Percentiles rank a stretch among this genome's conserved stretches.
These are phyloP conservation scores for Penicillium sp. DNA, from an alignment of 2,329 filamentous ascomycete species.

Conservation along the genomic window DNA sequence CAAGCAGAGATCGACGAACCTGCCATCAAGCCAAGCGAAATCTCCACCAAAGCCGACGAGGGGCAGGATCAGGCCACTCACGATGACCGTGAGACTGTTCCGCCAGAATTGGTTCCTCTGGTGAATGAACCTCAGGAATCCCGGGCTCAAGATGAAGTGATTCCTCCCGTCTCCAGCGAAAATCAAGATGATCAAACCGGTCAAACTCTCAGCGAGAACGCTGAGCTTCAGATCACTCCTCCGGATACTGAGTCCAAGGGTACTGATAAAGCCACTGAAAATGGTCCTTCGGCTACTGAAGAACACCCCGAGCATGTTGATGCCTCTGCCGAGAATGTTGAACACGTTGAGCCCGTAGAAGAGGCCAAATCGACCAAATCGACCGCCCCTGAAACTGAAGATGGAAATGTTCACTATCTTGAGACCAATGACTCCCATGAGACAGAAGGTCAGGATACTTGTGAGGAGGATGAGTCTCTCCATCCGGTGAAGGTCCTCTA, in stretches of 20 bases:
- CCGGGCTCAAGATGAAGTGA: background rate
- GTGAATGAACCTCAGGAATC: background rate
- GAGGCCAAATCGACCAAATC: conserved; percentile 11
- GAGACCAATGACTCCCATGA: conserved; percentile 11
- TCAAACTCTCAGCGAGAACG: background rate
- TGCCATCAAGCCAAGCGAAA: conserved; percentile 2
- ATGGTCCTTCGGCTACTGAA: background rate
- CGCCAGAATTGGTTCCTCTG: background rate
- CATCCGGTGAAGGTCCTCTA: conserved; percentile 59
- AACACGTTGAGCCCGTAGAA: conserved; percentile 10
- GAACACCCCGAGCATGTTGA: conserved; percentile 8
- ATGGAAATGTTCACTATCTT: conserved; percentile 8
- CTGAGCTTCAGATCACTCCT: background rate
- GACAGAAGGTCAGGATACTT: conserved; percentile 2
- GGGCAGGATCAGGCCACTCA: background rate
- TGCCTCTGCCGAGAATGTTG: conserved; percentile 14
- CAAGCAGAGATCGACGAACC: conserved; percentile 7
- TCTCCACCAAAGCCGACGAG: background rate
- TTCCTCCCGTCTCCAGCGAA: background rate
- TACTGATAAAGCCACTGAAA: conserved; percentile 25
- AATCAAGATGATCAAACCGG: background rate
- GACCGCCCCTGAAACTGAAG: conserved; percentile 10
- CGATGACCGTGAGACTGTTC: conserved; percentile 4
- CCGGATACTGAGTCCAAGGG: conserved; percentile 7
- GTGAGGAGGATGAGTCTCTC: conserved; percentile 21